Conservation (phyloP, 2,329 filamentous ascomycete genomes). For the Colletotrichum australisinense region DNA sequence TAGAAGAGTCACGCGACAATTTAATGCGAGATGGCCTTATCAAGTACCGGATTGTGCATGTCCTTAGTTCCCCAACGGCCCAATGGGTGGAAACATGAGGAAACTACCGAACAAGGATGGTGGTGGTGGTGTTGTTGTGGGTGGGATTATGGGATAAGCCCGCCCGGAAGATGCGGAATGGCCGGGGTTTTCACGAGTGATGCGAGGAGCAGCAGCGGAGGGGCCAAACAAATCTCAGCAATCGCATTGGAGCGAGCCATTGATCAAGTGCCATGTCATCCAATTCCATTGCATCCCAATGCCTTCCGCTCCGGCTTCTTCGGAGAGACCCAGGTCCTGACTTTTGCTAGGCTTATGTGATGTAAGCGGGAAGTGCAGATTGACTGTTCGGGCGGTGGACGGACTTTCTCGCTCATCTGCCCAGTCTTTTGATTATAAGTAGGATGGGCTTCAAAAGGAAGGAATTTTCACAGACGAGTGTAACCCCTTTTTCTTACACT, state of each 20-base stretch:
- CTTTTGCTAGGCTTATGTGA: background rate
- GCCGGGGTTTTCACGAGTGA: background rate
- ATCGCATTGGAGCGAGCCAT: conserved; percentile 1
- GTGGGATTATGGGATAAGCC: conserved; percentile 1
- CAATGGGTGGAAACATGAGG: background rate
- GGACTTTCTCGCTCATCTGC: background rate
- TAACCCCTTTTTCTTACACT: background rate
- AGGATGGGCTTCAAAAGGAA: background rate
- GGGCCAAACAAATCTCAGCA: conserved; percentile 8
- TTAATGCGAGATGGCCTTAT: conserved; percentile 13
- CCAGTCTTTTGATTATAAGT: conserved; percentile 19
- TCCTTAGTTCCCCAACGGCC: background rate
- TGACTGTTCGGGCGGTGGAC: background rate
- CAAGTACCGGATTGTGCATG: conserved; percentile 5
- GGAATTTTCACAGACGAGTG: background rate
- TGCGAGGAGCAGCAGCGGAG: background rate
- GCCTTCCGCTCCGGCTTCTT: conserved; percentile 35
- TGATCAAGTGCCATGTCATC: conserved; percentile 4
- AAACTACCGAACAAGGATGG: conserved; percentile 24
- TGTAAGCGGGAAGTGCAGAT: conserved; percentile 25
- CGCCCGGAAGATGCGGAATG: conserved; percentile 33
- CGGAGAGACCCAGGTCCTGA: conserved; percentile 17
- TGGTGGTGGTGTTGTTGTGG: background rate
- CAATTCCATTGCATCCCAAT: background rate
- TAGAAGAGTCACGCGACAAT: conserved; percentile 30